A percentile compares a stretch with the other conserved stretches of the same genome.
Conservation (phyloP, 2,329 filamentous ascomycete genomes). For the Microthyrium microscopicum region DNA sequence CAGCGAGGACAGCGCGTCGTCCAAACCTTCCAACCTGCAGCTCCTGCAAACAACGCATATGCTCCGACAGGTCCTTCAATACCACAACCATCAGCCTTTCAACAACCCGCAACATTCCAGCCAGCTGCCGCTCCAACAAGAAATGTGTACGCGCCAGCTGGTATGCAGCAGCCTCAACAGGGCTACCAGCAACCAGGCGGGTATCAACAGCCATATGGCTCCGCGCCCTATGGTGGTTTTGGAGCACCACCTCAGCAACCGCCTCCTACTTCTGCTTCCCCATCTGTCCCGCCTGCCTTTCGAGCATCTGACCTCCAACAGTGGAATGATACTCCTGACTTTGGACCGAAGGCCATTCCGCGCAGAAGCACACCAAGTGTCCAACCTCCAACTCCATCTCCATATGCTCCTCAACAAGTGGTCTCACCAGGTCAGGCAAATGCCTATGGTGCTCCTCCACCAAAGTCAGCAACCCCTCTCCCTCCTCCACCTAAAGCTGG, state of each 20-base stretch:
- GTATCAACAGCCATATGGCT: slow-evolving; percentile 32
- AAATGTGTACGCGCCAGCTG: slow-evolving; percentile 17
- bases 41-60: slow-evolving; percentile 11
- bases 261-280: slow-evolving; percentile 4
- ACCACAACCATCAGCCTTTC: slow-evolving; percentile 24
- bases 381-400: slow-evolving; percentile 54
- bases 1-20: slow-evolving; percentile 20
- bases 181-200: slow-evolving; percentile 24
- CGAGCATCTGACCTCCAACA: slow-evolving; percentile 40
- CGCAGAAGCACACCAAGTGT: slow-evolving; percentile 57
- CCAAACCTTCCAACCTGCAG: slow-evolving; percentile 19
- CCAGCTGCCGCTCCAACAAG: slow-evolving; percentile 23
- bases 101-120: slow-evolving; percentile 20
- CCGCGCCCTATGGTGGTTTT: slow-evolving; percentile 1
- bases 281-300: slow-evolving; percentile 2
- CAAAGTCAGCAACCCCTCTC: slow-evolving; percentile 38
- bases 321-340: slow-evolving; percentile 91
- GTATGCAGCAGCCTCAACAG: slow-evolving; percentile 15
- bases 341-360: slow-evolving; percentile 50
- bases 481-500: slow-evolving; percentile 61
- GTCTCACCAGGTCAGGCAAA: no score
- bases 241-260: slow-evolving; percentile 3
- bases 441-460: slow-evolving; percentile 22
- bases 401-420: slow-evolving; percentile 35
- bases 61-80: slow-evolving; percentile 11